phyloP scores from a whole-genome alignment of 352 stramenopile genomes.

The Globisporangium heterothallicum region DNA sequence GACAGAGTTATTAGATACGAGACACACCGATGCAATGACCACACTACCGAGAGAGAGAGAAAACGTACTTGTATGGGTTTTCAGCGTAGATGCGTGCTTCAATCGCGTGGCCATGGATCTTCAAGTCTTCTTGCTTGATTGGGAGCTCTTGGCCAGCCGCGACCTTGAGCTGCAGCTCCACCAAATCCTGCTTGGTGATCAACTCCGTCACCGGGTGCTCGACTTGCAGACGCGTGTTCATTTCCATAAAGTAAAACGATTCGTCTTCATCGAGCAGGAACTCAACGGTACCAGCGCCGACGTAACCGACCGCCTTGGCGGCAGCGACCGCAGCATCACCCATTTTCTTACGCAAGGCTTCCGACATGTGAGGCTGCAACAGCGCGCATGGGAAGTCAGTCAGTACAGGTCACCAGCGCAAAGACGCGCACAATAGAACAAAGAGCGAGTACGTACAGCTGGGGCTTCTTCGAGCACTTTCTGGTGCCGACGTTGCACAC shows the following conservation, averaged over 20 bases:
- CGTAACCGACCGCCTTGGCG: conserved; percentile 89
- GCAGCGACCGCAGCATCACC: conserved; percentile 84
- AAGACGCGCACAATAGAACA: too few relatives aligned
- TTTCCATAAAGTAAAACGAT: conserved; percentile 95
- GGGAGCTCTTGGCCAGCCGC: conserved; percentile 88
- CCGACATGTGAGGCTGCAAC: conserved; percentile 64
- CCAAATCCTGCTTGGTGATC: conserved; percentile 85
- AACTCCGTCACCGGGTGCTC: conserved; percentile 91
- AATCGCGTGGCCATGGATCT: conserved; percentile 86
- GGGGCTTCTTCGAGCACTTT: conserved; percentile 94
- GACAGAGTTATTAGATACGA: too few relatives aligned
- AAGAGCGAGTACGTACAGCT: conserved; percentile 49
- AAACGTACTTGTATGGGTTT: conserved; percentile 85
- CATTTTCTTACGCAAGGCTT: conserved; percentile 82
- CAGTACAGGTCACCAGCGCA: too few relatives aligned
- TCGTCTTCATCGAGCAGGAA: conserved; percentile 90
- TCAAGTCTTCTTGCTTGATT: conserved; percentile 84
- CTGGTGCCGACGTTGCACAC: conserved; percentile 89
- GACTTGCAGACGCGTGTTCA: conserved; percentile 95
- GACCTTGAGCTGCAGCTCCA: conserved; percentile 94
- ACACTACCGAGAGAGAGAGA: too few relatives aligned
- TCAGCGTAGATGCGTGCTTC: conserved; percentile 94
- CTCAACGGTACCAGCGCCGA: conserved; percentile 91
- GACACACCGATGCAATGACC: too few relatives aligned
- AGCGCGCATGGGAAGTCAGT: too few relatives aligned